A percentile compares a stretch with the other conserved stretches of the same genome.
Evolutionary conservation across 805 yeast genomes (phyloP).

Genomic region (Nematodospora valgi): DNA sequence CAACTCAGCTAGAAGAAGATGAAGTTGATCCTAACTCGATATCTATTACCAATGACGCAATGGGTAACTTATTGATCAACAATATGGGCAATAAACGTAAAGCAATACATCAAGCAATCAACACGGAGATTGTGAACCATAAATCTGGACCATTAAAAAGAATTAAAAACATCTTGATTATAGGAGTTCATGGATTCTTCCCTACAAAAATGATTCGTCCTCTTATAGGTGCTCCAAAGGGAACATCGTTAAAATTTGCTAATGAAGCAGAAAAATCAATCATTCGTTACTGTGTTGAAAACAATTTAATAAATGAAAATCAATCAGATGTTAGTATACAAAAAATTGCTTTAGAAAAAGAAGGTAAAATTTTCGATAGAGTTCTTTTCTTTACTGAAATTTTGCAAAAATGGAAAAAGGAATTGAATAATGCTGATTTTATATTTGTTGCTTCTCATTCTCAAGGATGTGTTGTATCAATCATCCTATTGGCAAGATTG

Average conservation of each 20-base stretch:
- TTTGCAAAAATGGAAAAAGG: constrained; percentile 63
- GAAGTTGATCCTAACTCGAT: constrained; percentile 27
- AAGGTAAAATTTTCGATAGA: constrained; percentile 84
- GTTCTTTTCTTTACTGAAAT: constrained; percentile 77
- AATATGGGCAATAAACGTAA: constrained; percentile 11
- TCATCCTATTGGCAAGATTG: constrained; percentile 69
- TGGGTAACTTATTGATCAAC: constrained; percentile 40
- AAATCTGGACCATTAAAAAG: constrained; percentile 26
- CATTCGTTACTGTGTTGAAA: constrained; percentile 52
- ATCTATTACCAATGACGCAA: constrained; percentile 38
- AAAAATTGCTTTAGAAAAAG: constrained; percentile 90
- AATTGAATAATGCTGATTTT: constrained; percentile 67
- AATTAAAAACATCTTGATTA: constrained; percentile 64
- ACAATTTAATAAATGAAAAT: constrained; percentile 31
- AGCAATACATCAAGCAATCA: constrained; percentile 8
- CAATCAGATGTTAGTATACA: constrained; percentile 53
- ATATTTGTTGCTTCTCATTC: constrained; percentile 93
- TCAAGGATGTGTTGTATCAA: constrained; percentile 92
- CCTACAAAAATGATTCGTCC: constrained; percentile 86
- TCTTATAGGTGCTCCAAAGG: constrained; percentile 91
- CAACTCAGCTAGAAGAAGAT: constrained; percentile 26
- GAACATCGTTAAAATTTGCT: constrained; percentile 88
- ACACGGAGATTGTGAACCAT: constrained; percentile 19
- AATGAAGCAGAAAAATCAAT: constrained; percentile 84
- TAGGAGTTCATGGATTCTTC: constrained; percentile 96